Conservation (phyloP, 2,329 filamentous ascomycete genomes). For the Pseudogymnoascus sp. region DNA sequence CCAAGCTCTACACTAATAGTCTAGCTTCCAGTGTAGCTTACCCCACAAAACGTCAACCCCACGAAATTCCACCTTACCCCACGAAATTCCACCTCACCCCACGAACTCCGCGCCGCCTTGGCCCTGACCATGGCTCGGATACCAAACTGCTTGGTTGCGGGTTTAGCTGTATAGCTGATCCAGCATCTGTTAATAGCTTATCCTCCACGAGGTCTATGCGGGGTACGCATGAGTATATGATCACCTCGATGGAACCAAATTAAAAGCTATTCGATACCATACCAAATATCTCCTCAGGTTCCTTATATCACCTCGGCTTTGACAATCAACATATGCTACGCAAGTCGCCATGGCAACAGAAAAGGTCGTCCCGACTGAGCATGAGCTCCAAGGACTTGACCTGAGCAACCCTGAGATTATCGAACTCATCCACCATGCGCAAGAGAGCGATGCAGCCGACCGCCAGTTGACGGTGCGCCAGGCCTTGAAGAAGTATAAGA, state of each 20-base stretch:
- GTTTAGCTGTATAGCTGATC: background rate
- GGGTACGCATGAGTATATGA: conserved; percentile 15
- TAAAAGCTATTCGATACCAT: background rate
- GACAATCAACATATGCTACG: background rate
- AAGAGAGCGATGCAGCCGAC: conserved; percentile 15
- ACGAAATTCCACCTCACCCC: background rate
- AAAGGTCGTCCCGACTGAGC: conserved; percentile 16
- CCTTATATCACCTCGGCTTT: background rate
- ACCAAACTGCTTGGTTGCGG: background rate
- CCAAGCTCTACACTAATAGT: background rate
- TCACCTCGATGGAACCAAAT: conserved; percentile 12
- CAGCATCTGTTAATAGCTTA: background rate
- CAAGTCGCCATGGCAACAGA: conserved; percentile 7
- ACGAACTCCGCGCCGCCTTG: background rate
- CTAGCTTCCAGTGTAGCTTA: background rate
- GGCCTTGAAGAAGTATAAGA: conserved; percentile 16
- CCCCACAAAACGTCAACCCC: background rate
- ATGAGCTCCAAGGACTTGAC: conserved; percentile 16
- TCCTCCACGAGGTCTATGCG: background rate
- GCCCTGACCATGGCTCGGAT: background rate
- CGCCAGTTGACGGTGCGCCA: conserved; percentile 13
- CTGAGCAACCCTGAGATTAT: conserved; percentile 12
- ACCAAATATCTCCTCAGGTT: background rate
- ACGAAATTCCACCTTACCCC: background rate
- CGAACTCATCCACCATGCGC: conserved; percentile 17